Evolutionary conservation across 768 basidiomycete species (phyloP), one percentile per base, ranked within the genome.

Genomic region (Boletus sp.): DNA sequence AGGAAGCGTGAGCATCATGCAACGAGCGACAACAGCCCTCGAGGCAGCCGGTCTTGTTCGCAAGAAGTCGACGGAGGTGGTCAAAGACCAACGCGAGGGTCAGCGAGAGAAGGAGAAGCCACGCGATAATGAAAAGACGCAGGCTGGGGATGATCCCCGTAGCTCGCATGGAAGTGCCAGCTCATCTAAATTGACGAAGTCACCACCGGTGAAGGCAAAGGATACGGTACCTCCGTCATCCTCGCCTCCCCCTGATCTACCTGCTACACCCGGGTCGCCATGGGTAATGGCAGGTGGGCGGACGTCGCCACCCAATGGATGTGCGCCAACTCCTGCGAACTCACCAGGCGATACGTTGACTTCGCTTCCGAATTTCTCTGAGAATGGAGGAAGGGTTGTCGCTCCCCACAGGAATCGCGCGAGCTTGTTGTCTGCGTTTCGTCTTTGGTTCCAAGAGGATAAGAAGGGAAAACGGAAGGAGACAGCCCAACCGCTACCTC

Each of bases 1-100:
- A 2, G 90, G 93, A 7, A 96, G 94, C 56, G 91, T 98, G 50
- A 94, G 89, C 65, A 97, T 98, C 71, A 91, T 98, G 82, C 95
- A 98, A 65, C 85, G 94, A 28, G 94, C 93, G 0, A 95, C 94
- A 2, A 96, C 93, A 1, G 92, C 90, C 1, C 78, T 94, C 28
- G 91, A 92, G 69, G 92, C 90, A 10, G 89, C 88, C 12, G 89
- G 92, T 3, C 73, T 95, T 10, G 89, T 93, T 47, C 76, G 87
- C 57, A 93, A 94, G 75, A 93, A 90, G 72, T 89, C 87, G 5
- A 74, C 82, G 0, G 92, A 94, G 68, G 87, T 76, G 7, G 83
- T 92, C 10, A 78, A 78, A 57, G 87, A 87, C 41, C 83, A 86
- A 46, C 80, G 77, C 49, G 83, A 86, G 56, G 74, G 68, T 50